These are phyloP conservation scores for Gardenia jasminoides DNA, from an alignment of 257 asterid species.

Conservation along the genomic window DNA sequence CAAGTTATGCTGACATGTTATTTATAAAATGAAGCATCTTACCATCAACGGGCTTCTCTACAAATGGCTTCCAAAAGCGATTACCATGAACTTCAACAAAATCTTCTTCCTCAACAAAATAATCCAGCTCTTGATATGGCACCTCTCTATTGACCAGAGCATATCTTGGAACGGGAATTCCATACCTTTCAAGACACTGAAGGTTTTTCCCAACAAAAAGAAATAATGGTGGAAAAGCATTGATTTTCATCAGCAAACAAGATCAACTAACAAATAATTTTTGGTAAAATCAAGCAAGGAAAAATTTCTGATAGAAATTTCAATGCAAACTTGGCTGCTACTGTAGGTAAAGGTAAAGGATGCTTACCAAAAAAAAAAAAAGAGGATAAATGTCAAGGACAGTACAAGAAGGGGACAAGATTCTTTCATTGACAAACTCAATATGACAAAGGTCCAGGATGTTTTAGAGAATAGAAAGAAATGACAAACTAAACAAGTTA, in stretches of 20 bases:
- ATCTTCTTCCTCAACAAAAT: conserved; percentile 91
- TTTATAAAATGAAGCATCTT: conserved; percentile 16
- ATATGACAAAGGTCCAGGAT: neutral
- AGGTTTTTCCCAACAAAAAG: conserved; percentile 21
- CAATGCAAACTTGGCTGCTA: neutral
- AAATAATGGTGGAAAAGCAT: neutral
- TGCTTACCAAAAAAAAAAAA: too few species aligned
- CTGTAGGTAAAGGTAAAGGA: neutral
- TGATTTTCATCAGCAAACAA: conserved; percentile 6
- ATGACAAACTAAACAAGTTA: neutral
- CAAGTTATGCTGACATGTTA: neutral
- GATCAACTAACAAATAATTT: neutral
- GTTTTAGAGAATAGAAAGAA: neutral
- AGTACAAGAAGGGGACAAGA: neutral
- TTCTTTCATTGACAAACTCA: neutral
- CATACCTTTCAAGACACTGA: conserved; percentile 83
- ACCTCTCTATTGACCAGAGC: conserved; percentile 82
- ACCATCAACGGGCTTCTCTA: conserved; percentile 97
- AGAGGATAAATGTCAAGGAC: too few species aligned
- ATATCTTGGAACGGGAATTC: conserved; percentile 89
- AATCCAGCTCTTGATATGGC: conserved; percentile 80
- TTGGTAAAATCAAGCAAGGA: neutral
- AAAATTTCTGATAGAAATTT: neutral
- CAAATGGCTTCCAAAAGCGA: conserved; percentile 94
- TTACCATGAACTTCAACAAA: conserved; percentile 86